Evolutionary conservation across 2,329 filamentous ascomycete species (phyloP), one percentile per base, ranked within the genome.

Genomic region (Ophiostoma sp.): DNA sequence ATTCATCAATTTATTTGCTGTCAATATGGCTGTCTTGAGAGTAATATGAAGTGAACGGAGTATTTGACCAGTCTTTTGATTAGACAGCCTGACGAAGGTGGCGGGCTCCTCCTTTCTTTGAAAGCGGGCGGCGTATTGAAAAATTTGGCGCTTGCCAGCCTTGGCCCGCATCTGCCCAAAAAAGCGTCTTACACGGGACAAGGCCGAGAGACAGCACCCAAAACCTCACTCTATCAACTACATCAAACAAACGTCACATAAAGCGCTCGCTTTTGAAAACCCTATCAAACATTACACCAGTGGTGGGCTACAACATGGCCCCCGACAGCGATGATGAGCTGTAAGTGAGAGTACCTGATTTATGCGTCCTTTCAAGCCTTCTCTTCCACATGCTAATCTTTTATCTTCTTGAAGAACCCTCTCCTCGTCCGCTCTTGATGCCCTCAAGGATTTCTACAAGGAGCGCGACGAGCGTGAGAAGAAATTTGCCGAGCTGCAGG

Each of bases 391-490:
- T 69, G 28, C n/a, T 31, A 12, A 36, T 19, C 4, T 2, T 25
- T 48, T 55, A 25, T 7, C n/a, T 7, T 25, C 28, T 25, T 1
- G 70, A 91, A 48, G 90, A 74, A 84, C 86, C 74, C 88, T 96
- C 74, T 92, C 92, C 6, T 84, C 87, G 50, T 85, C 88, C 75
- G 87, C 93, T 3, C 85, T 95, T 57, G 87, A 87, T 33, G 90
- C 91, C n/a, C 85, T 95, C 73, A 87, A 91, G 80, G 87, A 91
- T 75, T 95, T 96, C 83, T 91, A 93, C 79, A 83, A 85, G 64
- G 93, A 95, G 80, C 89, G 90, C 76, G 91, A 94, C 80, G 87
- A 87, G 17, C 87, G 88, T 73, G 84, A 86, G 74, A 88, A 90
- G 78, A 87, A 88, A 69, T 93, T 95, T 76, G 89, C 92, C 80